These are phyloP conservation scores for Cadophora gregata DNA, from an alignment of 2,329 filamentous ascomycete genomes.

Conservation along the genomic window DNA sequence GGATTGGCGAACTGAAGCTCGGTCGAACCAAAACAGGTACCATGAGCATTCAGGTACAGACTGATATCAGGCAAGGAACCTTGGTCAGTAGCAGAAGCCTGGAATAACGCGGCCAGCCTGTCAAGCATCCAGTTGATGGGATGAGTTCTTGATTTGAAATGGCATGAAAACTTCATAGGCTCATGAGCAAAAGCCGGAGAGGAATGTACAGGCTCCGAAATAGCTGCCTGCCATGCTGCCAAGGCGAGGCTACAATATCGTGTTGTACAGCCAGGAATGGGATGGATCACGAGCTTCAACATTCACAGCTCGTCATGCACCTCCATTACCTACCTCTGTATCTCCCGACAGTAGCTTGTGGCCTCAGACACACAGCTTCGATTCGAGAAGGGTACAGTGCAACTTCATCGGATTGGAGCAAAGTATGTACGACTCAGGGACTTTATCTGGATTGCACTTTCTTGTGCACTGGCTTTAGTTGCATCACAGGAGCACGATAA, in stretches of 20 bases:
- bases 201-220: background rate
- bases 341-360: too few species aligned
- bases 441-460: background rate
- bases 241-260: slow-evolving; percentile 15
- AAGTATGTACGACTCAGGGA: background rate
- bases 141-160: too few species aligned
- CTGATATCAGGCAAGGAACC: background rate
- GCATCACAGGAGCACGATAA: too few species aligned
- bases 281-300: slow-evolving; percentile 16
- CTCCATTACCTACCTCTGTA: background rate
- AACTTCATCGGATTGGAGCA: background rate
- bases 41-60: slow-evolving; percentile 11
- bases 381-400: slow-evolving; percentile 6
- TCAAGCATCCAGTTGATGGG: background rate
- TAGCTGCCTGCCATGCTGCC: slow-evolving; percentile 8
- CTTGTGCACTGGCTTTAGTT: too few species aligned
- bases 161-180: background rate
- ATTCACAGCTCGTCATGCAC: slow-evolving; percentile 10
- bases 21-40: slow-evolving; percentile 3
- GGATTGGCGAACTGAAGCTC: background rate
- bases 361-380: background rate
- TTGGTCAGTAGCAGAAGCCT: background rate
- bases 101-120: background rate
- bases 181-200: background rate
- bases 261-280: background rate